Base-by-base conservation (phyloP, 306 rosid genomes). In the Prunus dulcis region DNA sequence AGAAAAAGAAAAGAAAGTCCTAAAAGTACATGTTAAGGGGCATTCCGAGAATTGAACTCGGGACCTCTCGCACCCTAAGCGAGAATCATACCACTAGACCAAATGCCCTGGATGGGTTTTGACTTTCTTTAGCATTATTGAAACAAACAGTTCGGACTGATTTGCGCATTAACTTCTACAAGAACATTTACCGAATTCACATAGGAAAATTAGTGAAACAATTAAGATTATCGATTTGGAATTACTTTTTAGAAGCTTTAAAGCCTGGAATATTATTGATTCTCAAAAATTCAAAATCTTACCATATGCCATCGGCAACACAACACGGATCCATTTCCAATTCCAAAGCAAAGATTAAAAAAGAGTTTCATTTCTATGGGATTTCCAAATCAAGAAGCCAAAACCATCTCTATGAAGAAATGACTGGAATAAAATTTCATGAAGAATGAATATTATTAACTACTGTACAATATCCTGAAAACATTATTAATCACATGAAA, bases 401-500 rank as follows among this genome's bases (percentile, higher is more conserved):
- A 9, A 8, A 60, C 9, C 18, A 25, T 23, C 12, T 3, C 17
- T 13, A 0, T 5, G 19, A 66, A 66, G 13, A 68, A 20, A 58
- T 57, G 8, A 23, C 13, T 14, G 64, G 64, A 30, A 19, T 70
- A 17, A 18, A 27, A 58, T 17, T 58, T 28, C 25, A 15, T 11
- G 1, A 73, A 73, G 20, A 73, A 73, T 46, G 47, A 46, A 25
- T 11, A 7, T 0, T 7, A 72, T 14, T 4, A 72, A 52, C 1
- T 11, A 9, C 60, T 69, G 46, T 27, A 84, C 53, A 58, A 8
- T 12, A 28, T 60, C 19, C 25, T 43, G 25, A 19, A n/a, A 18
- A 71, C n/a, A 19, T 64, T 70, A 67, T 85, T 86, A 95, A 89
- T 95, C 97, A 71, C 97, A 92, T 1, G 99, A 96, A 74, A 84